phyloP scores from a whole-genome alignment of 768 basidiomycete genomes.

The Rhizopogon sp. region DNA sequence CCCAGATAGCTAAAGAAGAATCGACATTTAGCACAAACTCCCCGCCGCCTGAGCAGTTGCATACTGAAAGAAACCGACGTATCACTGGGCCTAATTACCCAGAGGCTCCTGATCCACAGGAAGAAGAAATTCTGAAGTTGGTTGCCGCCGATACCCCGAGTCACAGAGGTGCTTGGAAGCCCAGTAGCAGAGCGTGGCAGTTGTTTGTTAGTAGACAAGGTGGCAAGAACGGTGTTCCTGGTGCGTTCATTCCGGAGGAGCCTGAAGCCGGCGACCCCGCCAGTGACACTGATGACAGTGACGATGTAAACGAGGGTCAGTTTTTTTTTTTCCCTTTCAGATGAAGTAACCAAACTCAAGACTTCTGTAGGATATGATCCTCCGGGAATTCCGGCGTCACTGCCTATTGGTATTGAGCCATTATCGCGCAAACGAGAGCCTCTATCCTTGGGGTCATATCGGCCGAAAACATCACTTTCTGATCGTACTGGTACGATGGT shows the following conservation, averaged over 20 bases:
- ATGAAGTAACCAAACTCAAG: conserved; percentile 6
- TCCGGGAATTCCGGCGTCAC: conserved; percentile 44
- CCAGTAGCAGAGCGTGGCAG: conserved; percentile 60
- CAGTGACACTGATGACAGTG: conserved; percentile 16
- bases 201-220: conserved; percentile 42
- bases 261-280: conserved; percentile 22
- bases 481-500: conserved; percentile 31
- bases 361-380: conserved; percentile 17
- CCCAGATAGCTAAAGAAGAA: conserved; percentile 3
- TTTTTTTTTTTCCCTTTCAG: background rate
- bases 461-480: conserved; percentile 42
- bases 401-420: conserved; percentile 57
- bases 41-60: conserved; percentile 1
- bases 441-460: conserved; percentile 55
- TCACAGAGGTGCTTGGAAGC: conserved; percentile 67
- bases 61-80: conserved; percentile 6
- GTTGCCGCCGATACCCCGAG: conserved; percentile 69
- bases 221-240: conserved; percentile 17
- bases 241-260: conserved; percentile 32
- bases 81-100: conserved; percentile 1
- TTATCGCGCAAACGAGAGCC: conserved; percentile 29
- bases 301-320: conserved; percentile 23
- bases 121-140: conserved; percentile 52
- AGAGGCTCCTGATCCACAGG: conserved; percentile 32
- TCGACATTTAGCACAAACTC: background rate